A percentile compares a stretch with the other conserved stretches of the same genome.
phyloP scores from a whole-genome alignment of 805 yeast species.

The Naumovozyma baii region DNA sequence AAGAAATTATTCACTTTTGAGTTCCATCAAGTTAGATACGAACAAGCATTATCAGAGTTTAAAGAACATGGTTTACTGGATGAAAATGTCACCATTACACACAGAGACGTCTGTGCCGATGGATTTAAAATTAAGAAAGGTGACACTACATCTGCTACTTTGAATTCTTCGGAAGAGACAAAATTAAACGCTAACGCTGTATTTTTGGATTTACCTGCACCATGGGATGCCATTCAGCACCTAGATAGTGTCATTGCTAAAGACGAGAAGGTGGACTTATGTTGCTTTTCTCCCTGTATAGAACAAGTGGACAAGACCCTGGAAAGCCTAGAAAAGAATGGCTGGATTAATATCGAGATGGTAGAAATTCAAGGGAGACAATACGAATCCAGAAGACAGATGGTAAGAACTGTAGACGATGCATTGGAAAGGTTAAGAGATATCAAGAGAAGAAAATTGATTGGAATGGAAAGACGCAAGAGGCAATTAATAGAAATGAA shows the following conservation, averaged over 20 bases:
- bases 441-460: conserved; percentile 60
- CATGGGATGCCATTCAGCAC: conserved; percentile 90
- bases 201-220: conserved; percentile 89
- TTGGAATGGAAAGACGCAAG: conserved; percentile 51
- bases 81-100: conserved; percentile 58
- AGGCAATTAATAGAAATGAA: conserved; percentile 22
- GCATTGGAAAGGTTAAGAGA: conserved; percentile 72
- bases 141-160: conserved; percentile 20
- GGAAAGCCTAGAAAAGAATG: conserved; percentile 57
- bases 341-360: conserved; percentile 85
- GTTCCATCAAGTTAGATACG: conserved; percentile 76
- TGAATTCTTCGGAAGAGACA: conserved; percentile 15
- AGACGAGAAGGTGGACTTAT: conserved; percentile 51
- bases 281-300: conserved; percentile 96
- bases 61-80: conserved; percentile 52
- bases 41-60: conserved; percentile 73
- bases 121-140: conserved; percentile 53
- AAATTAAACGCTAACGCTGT: conserved; percentile 57
- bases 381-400: conserved; percentile 84
- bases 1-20: conserved; percentile 80
- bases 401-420: conserved; percentile 75
- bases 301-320: conserved; percentile 92
- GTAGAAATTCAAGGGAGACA: conserved; percentile 78
- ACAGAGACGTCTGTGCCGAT: conserved; percentile 82
- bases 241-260: conserved; percentile 48